Conservation (phyloP, 306 rosid genomes). For the Mucuna pruriens region DNA sequence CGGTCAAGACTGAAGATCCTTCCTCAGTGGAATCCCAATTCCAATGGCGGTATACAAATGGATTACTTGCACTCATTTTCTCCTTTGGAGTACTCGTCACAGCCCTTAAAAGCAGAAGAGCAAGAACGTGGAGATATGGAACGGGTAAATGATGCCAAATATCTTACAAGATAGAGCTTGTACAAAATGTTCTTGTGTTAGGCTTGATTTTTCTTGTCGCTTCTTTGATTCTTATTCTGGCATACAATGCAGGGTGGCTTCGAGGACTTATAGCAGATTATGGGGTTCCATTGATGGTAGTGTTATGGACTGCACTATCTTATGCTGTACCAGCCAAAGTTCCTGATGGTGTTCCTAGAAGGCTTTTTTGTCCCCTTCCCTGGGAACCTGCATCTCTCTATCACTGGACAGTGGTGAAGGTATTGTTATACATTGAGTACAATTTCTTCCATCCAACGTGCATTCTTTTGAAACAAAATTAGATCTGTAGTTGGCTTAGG, state of each 20-base stretch:
- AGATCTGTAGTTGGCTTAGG: neutral
- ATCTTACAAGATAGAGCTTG: neutral
- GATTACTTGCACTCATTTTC: conserved; percentile 74
- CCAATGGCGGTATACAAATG: conserved; percentile 78
- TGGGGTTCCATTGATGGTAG: conserved; percentile 85
- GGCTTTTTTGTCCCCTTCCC: conserved; percentile 74
- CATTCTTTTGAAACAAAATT: conserved; percentile 11
- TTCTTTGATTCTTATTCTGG: conserved; percentile 27
- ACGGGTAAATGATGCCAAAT: conserved; percentile 59
- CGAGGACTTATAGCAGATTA: conserved; percentile 83
- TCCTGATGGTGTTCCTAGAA: conserved; percentile 78
- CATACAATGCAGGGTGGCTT: conserved; percentile 60
- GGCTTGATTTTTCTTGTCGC: conserved; percentile 29
- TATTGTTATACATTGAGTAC: conserved; percentile 28
- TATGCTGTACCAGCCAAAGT: conserved; percentile 58
- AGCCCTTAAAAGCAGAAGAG: conserved; percentile 76
- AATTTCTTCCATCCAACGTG: neutral
- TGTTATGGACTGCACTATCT: conserved; percentile 79
- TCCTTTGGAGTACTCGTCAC: conserved; percentile 67
- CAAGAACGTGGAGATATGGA: conserved; percentile 88
- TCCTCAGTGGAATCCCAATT: conserved; percentile 51
- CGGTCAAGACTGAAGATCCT: conserved; percentile 50
- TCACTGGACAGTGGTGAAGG: conserved; percentile 87
- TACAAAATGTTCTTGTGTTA: neutral
- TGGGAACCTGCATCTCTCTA: conserved; percentile 76